Conservation (phyloP, 2,329 filamentous ascomycete species). For the Colletotrichum acutatum region DNA sequence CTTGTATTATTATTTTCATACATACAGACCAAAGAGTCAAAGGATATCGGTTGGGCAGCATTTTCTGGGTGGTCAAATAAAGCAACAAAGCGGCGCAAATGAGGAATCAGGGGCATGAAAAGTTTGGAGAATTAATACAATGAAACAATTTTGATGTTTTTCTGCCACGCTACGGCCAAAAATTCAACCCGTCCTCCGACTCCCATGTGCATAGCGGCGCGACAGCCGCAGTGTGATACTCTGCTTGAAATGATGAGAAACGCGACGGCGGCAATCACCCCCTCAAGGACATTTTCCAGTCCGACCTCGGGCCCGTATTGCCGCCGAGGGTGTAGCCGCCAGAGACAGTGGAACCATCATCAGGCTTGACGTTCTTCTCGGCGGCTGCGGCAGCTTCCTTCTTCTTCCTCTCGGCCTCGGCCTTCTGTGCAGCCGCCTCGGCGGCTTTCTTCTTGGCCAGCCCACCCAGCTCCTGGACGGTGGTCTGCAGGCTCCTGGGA, state of each 20-base stretch:
- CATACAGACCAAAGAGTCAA: neutral
- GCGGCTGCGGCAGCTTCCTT: slow-evolving; percentile 12
- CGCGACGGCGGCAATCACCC: neutral
- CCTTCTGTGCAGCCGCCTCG: slow-evolving; percentile 43
- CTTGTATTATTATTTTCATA: neutral
- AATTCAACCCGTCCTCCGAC: neutral
- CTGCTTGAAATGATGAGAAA: neutral
- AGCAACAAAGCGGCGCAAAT: neutral
- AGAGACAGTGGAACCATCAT: slow-evolving; percentile 34
- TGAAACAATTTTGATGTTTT: neutral
- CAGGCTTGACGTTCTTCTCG: slow-evolving; percentile 14
- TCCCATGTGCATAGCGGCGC: neutral
- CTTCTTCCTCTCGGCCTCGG: slow-evolving; percentile 30
- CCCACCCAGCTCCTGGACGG: slow-evolving; percentile 24
- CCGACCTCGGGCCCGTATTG: slow-evolving; percentile 28
- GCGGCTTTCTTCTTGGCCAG: slow-evolving; percentile 40
- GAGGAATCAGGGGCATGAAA: neutral
- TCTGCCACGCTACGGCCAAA: neutral
- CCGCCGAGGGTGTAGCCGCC: slow-evolving; percentile 35
- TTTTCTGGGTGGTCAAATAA: neutral
- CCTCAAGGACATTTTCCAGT: slow-evolving; percentile 39
- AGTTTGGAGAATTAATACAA: neutral
- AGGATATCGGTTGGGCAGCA: neutral
- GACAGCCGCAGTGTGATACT: neutral
- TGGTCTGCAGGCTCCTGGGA: slow-evolving; percentile 27